Evolutionary conservation across 345 rosid genomes (phyloP).

Genomic region (Eucalyptus curtisii): DNA sequence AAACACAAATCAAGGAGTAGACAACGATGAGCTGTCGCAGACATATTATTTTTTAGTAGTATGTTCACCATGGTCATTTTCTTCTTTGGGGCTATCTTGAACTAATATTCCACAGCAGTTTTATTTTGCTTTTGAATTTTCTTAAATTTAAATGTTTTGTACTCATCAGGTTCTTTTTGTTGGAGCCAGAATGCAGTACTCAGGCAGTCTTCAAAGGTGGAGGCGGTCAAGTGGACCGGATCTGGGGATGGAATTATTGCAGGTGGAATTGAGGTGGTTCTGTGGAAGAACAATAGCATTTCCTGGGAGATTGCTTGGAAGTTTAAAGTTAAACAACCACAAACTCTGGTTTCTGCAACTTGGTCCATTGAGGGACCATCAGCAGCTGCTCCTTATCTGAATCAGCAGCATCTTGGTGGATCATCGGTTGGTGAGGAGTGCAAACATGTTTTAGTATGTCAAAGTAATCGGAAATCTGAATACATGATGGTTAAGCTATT

Average conservation of each 20-base stretch:
- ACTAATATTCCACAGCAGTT: background rate
- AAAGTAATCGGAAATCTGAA: conserved; percentile 30
- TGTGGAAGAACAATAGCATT: conserved; percentile 67
- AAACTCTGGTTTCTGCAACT: conserved; percentile 69
- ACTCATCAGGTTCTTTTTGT: conserved; percentile 90
- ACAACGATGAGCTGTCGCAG: background rate
- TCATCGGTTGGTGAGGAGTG: conserved; percentile 13
- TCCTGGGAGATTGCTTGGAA: conserved; percentile 93
- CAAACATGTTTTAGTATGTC: conserved; percentile 37
- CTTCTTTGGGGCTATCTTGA: background rate
- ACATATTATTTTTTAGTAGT: background rate
- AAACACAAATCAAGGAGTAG: background rate
- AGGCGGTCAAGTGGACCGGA: conserved; percentile 76
- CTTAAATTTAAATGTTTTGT: conserved; percentile 27
- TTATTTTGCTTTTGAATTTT: background rate
- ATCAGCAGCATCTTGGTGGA: conserved; percentile 13
- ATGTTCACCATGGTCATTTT: background rate
- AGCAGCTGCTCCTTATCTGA: conserved; percentile 43
- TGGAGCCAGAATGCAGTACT: conserved; percentile 94
- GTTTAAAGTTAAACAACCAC: conserved; percentile 45
- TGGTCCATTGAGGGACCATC: conserved; percentile 72
- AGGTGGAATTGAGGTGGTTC: conserved; percentile 58
- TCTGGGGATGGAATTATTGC: conserved; percentile 82
- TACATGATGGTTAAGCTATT: conserved; percentile 27
- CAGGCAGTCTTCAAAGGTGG: conserved; percentile 56